Evolutionary conservation across 116 monocot genomes (phyloP), one percentile per base, ranked within the genome.

Genomic region (Phalaenopsis hybrid): DNA sequence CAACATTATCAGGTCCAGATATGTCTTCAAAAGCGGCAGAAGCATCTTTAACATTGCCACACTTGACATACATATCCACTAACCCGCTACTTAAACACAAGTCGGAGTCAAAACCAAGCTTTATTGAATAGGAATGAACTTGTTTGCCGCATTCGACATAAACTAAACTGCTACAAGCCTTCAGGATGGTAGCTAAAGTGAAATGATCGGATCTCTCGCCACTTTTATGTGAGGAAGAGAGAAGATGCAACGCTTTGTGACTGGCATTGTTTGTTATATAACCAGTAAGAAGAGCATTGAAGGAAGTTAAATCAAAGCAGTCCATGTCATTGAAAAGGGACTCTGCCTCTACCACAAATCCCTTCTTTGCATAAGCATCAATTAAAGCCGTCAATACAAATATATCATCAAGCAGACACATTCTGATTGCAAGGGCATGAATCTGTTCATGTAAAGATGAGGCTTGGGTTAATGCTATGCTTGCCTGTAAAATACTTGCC

Each of bases 1-100:
- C 85, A 80, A 90, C 89, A 74, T 92, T 83, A 79, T 94, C 94
- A 23, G 90, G 94, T 75, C 84, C 86, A 43, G 28, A 5, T 17
- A 94, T 94, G 77, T 70, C 58, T 65, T 12, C 50, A 63, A 94
- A 94, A 20, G 75, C 44, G 44, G 76, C 17, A 74, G 44, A 85
- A 51, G 92, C 90, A 65, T 83, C 89, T 11, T 70, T 49, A 18
- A 79, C 59, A 41, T 86, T 80, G 18, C 94, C 90, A 76, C 90
- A 86, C 52, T 90, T 92, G 41, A 87, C 82, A 75, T 90, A 90
- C 87, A 86, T 86, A 31, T 90, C 88, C 73, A 86, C 55, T 49
- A 85, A 74, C 25, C 86, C 81, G 57, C 89, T 85, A 43, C 76
- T 87, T 2, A 89, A 81, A 83, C 85, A 89, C 12, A 87, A 46